A percentile compares a stretch with the other conserved stretches of the same genome.
These are phyloP conservation scores for Pholiota conissans DNA, from an alignment of 768 basidiomycete species.

Conservation along the genomic window DNA sequence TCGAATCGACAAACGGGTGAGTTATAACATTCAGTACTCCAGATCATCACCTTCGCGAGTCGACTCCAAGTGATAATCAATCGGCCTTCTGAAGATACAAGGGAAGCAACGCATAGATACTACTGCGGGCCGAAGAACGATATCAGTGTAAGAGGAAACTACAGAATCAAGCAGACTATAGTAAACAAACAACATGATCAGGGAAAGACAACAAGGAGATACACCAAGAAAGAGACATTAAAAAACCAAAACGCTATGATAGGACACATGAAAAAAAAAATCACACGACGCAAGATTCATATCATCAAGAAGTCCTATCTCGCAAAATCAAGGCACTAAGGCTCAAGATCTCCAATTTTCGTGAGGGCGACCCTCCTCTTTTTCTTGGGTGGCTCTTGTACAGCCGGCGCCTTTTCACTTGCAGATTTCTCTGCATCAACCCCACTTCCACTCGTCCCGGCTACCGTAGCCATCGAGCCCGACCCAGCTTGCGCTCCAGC, in stretches of 20 bases:
- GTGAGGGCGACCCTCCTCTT: conserved; percentile 81
- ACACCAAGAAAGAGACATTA: not conserved
- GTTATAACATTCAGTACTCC: no score
- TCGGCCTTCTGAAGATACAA: no score
- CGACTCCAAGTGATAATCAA: no score
- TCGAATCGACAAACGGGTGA: no score
- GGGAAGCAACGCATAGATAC: no score
- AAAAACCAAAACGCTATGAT: not conserved
- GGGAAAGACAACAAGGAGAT: not conserved
- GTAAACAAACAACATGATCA: not conserved
- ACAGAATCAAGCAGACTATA: not conserved
- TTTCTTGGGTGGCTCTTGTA: conserved; percentile 75
- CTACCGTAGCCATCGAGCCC: conserved; percentile 18
- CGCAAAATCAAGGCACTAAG: no score
- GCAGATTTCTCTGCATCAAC: conserved; percentile 9
- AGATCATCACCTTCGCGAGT: no score
- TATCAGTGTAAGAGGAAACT: no score
- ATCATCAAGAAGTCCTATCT: not conserved
- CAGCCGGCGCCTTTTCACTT: conserved; percentile 4
- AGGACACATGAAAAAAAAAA: not conserved
- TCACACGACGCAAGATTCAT: not conserved
- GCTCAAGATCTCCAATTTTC: conserved; percentile 58
- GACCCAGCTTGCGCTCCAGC: conserved; percentile 19
- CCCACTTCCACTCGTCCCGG: conserved; percentile 1
- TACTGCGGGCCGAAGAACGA: no score